Evolutionary conservation across 495 filamentous ascomycete species (phyloP), one percentile per base, ranked within the genome.

Genomic region (Tetracladium setigerum): DNA sequence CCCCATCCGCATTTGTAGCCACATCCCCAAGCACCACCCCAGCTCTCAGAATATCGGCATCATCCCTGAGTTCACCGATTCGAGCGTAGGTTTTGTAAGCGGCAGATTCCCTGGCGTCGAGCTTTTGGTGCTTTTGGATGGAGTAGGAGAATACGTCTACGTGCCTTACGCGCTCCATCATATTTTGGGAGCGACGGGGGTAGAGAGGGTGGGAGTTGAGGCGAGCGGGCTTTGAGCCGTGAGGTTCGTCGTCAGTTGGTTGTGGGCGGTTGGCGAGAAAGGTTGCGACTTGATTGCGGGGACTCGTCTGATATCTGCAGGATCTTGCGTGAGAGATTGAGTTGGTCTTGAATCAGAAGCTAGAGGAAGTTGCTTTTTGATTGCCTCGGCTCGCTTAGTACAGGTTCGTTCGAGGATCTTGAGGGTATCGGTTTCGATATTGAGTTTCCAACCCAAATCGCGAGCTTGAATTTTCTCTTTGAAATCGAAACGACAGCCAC

Each of bases 61-160:
- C 56, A 30, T 56, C 46, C 22, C 52, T 41, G 4, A 56, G 15
- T 33, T 52, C 56, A 7, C 56, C 53, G 15, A 59, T 44, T 22
- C 42, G 38, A 11, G 41, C 19, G 30, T 47, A 47, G 2, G 42
- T 18, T 1, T 27, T 50, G 34, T 47, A 55, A 13, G 17, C 32
- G n/a, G 9, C 7, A 13, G 47, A 48, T 4, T 59, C 53, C 49
- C 49, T 47, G 5, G 37, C 45, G 10, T 30, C 12, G 12, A 1
- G 27, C 19, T 18, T 41, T 17, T 13, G n/a, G n/a, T 37, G 39
- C 30, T 41, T 22, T 11, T 10, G n/a, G 13, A 27, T 7, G 3
- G 22, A 27, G 22, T 27, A 27, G 22, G 22, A 27, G 22, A 27
- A 27, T 27, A 27, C 3, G 22, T 27, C 22, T 3, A 7, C 7